phyloP scores from a whole-genome alignment of 306 rosid species.

The Fragaria vesca region DNA sequence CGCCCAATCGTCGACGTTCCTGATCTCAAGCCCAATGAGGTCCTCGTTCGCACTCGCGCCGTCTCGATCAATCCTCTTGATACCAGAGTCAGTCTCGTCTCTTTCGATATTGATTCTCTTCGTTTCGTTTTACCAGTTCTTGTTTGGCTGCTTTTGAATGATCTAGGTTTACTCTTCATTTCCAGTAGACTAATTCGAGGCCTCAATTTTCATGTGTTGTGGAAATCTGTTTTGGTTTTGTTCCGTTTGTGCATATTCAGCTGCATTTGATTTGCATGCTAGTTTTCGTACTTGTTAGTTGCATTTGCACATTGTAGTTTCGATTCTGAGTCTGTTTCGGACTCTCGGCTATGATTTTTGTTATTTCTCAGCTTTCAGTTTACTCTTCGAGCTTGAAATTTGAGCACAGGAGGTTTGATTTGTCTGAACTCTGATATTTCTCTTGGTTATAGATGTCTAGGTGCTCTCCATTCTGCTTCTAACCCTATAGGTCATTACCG shows the following conservation, averaged over 20 bases:
- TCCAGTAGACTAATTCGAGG: neutral
- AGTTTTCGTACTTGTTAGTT: neutral
- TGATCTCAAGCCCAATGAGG: constrained; percentile 54
- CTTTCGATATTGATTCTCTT: neutral
- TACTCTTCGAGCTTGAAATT: neutral
- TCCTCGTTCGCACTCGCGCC: constrained; percentile 63
- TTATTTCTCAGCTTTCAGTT: too few species aligned
- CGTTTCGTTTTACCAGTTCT: neutral
- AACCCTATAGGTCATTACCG: neutral
- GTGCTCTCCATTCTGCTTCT: neutral
- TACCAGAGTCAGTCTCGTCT: constrained; percentile 53
- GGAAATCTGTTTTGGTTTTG: too few species aligned
- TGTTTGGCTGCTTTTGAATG: neutral
- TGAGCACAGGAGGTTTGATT: neutral
- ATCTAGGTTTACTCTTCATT: neutral
- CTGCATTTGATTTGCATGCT: neutral
- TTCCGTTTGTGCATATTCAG: neutral
- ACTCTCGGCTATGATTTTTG: neutral
- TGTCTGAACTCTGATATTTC: neutral
- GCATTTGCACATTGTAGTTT: too few species aligned
- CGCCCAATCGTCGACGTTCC: constrained; percentile 53
- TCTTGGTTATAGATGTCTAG: neutral
- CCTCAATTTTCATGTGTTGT: neutral
- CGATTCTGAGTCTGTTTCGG: neutral
- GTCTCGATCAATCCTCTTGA: constrained; percentile 85